These are phyloP conservation scores for Starmerella apicola DNA, from an alignment of 805 yeast species.

Conservation along the genomic window DNA sequence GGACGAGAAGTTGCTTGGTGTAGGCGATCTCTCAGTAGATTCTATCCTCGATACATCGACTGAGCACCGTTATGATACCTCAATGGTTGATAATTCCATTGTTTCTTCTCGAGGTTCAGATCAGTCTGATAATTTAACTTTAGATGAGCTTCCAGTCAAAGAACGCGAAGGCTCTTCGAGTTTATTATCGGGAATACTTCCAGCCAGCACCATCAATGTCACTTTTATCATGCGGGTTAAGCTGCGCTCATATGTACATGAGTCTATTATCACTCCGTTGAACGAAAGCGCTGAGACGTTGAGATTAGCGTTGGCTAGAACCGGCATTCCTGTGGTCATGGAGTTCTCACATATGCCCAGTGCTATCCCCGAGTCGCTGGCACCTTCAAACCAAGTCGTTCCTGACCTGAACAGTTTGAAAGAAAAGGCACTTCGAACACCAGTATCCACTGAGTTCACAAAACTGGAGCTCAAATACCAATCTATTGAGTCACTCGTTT, in stretches of 20 bases:
- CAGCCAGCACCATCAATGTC: conserved; percentile 51
- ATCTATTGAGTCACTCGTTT: neutral
- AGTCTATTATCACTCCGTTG: conserved; percentile 30
- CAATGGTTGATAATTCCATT: neutral
- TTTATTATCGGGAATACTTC: conserved; percentile 52
- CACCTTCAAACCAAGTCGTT: neutral
- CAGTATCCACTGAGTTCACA: neutral
- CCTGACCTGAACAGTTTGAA: neutral
- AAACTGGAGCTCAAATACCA: neutral
- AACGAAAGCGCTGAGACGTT: conserved; percentile 20
- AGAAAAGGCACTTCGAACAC: neutral
- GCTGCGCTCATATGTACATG: conserved; percentile 40
- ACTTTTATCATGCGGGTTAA: conserved; percentile 59
- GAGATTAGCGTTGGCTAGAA: conserved; percentile 29
- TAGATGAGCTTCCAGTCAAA: neutral
- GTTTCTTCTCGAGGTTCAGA: neutral
- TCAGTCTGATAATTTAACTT: neutral
- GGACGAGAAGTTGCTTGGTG: no score
- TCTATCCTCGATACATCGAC: neutral
- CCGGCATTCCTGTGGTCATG: conserved; percentile 48
- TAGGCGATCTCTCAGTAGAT: no score
- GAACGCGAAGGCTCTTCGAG: neutral
- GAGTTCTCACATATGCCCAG: conserved; percentile 47
- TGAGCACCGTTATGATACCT: neutral
- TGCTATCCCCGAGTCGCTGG: conserved; percentile 44